Evolutionary conservation across 2,329 filamentous ascomycete species (phyloP).

Genomic region (Ophiocordyceps sinensis): DNA sequence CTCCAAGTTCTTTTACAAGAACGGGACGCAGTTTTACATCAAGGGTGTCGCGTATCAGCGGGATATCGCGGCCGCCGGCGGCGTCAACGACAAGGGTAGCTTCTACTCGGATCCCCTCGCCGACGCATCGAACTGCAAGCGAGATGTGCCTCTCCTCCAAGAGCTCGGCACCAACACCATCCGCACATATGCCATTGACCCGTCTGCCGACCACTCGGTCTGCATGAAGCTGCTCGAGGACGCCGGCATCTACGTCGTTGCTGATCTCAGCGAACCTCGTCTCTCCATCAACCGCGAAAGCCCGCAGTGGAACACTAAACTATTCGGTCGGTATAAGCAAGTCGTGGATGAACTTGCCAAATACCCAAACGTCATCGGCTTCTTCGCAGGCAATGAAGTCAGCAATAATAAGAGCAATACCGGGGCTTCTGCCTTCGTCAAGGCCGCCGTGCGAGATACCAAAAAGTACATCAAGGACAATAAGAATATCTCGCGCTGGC

Average conservation of each 20-base stretch:
- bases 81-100: slow-evolving; percentile 24
- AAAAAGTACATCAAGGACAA: slow-evolving; percentile 84
- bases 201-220: slow-evolving; percentile 56
- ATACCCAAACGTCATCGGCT: slow-evolving; percentile 87
- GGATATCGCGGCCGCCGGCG: slow-evolving; percentile 46
- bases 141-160: slow-evolving; percentile 70
- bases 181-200: slow-evolving; percentile 88
- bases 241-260: slow-evolving; percentile 88
- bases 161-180: slow-evolving; percentile 81
- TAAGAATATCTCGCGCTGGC: slow-evolving; percentile 55
- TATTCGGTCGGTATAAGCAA: slow-evolving; percentile 67
- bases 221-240: slow-evolving; percentile 77
- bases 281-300: slow-evolving; percentile 73
- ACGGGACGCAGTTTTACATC: slow-evolving; percentile 57
- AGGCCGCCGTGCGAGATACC: slow-evolving; percentile 90
- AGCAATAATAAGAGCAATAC: slow-evolving; percentile 84
- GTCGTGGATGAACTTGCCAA: slow-evolving; percentile 71
- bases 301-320: slow-evolving; percentile 63
- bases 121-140: slow-evolving; percentile 55
- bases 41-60: slow-evolving; percentile 93
- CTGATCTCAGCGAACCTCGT: slow-evolving; percentile 72
- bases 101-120: slow-evolving; percentile 74
- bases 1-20: slow-evolving; percentile 81
- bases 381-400: slow-evolving; percentile 98
- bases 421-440: slow-evolving; percentile 80